Conservation (phyloP, 2,329 filamentous ascomycete species). For the Cyphellophora europaea region DNA sequence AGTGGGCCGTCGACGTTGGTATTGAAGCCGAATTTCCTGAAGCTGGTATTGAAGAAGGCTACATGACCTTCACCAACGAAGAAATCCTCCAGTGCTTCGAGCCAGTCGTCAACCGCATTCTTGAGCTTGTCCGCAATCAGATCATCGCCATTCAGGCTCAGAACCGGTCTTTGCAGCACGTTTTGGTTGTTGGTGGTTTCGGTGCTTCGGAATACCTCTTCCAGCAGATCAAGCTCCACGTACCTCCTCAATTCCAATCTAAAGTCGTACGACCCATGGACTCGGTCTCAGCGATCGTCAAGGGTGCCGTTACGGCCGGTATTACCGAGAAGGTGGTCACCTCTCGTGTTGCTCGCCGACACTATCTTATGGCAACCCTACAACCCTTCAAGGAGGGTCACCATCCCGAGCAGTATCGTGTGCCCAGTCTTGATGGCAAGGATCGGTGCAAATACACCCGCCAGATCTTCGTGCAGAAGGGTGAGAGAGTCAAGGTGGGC, state of each 20-base stretch:
- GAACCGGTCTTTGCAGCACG: slow-evolving; percentile 87
- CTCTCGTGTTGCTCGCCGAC: slow-evolving; percentile 88
- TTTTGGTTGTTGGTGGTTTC: slow-evolving; percentile 94
- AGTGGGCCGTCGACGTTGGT: slow-evolving; percentile 97
- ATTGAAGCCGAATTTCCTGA: slow-evolving; percentile 98
- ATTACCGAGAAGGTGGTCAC: slow-evolving; percentile 96
- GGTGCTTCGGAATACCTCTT: slow-evolving; percentile 98
- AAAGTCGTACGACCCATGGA: slow-evolving; percentile 99
- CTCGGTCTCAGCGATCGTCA: slow-evolving; percentile 95
- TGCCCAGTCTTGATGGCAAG: slow-evolving; percentile 91
- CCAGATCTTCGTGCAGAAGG: slow-evolving; percentile 98
- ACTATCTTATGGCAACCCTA: slow-evolving; percentile 98
- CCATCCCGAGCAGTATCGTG: slow-evolving; percentile 95
- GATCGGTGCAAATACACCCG: slow-evolving; percentile 97
- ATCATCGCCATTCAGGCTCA: slow-evolving; percentile 98
- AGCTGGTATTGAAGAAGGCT: slow-evolving; percentile 94
- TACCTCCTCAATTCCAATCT: slow-evolving; percentile 94
- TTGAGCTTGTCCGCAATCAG: slow-evolving; percentile 93
- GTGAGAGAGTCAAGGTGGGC: slow-evolving; percentile 97
- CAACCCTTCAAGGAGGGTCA: slow-evolving; percentile 99
- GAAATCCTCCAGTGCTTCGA: slow-evolving; percentile 99
- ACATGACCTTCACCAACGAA: slow-evolving; percentile 99
- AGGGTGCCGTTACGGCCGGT: slow-evolving; percentile 93
- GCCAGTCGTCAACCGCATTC: slow-evolving; percentile 91
- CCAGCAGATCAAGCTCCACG: slow-evolving; percentile 98